Percentiles rank a stretch among this genome's conserved stretches.
Evolutionary conservation across 768 basidiomycete species (phyloP).

Genomic region (Hydnomerulius pinastri): DNA sequence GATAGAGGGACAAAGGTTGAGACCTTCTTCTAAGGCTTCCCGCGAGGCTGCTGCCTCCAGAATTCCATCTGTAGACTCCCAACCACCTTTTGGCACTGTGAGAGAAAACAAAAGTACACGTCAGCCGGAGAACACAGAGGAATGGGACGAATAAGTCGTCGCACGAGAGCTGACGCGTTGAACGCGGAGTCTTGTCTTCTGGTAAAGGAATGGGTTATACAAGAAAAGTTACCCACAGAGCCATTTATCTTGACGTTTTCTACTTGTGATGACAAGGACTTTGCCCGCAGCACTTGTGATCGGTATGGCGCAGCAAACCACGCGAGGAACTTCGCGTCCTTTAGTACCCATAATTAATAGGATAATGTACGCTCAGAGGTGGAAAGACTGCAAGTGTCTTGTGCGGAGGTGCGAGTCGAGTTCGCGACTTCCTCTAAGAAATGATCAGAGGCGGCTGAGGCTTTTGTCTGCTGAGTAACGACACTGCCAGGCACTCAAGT

Average conservation of each 20-base stretch:
- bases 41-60: conserved; percentile 87
- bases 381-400: background rate
- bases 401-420: background rate
- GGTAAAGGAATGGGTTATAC: conserved; percentile 5
- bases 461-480: too few species aligned
- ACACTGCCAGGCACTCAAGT: background rate
- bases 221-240: conserved; percentile 69
- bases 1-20: conserved; percentile 77
- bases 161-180: background rate
- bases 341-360: conserved; percentile 52
- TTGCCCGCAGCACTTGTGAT: conserved; percentile 73
- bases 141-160: background rate
- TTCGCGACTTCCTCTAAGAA: too few species aligned
- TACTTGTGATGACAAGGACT: conserved; percentile 81
- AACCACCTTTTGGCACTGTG: conserved; percentile 91
- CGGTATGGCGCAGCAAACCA: conserved; percentile 91
- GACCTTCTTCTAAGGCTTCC: conserved; percentile 97
- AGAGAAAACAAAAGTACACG: conserved; percentile 7
- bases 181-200: background rate
- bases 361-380: conserved; percentile 4
- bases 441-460: too few species aligned
- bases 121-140: conserved; percentile 5
- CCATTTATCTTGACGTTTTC: conserved; percentile 80
- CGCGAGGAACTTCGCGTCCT: conserved; percentile 77
- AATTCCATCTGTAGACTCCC: conserved; percentile 78